Evolutionary conservation across 73 alveolate species (phyloP).

Genomic region (Effrenium voratum): DNA sequence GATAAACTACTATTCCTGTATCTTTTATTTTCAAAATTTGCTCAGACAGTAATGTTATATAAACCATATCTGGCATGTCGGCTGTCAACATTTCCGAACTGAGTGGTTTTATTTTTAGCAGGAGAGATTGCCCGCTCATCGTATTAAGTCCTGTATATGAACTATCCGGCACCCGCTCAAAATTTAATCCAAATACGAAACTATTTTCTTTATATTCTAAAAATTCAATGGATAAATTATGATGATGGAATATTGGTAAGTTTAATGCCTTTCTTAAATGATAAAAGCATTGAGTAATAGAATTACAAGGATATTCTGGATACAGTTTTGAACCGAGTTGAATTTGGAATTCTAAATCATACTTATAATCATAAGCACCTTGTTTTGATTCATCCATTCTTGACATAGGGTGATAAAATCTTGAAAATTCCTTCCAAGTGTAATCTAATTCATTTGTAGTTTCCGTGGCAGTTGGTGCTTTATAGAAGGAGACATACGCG

Average conservation of each 20-base stretch:
- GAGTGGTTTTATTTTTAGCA: background rate
- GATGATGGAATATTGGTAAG: background rate
- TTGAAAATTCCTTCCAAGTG: background rate
- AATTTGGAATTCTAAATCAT: conserved; percentile 7
- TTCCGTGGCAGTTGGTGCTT: background rate
- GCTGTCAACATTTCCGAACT: background rate
- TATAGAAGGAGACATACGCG: background rate
- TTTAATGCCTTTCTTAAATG: background rate
- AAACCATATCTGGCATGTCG: background rate
- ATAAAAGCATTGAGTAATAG: background rate
- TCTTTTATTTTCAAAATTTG: background rate
- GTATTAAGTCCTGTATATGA: background rate
- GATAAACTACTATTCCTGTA: background rate
- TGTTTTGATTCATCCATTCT: background rate
- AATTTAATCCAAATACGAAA: background rate
- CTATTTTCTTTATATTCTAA: background rate
- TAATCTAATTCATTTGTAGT: background rate
- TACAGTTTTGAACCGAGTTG: background rate
- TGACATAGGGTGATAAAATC: background rate
- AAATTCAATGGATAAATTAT: background rate
- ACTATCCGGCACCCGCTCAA: background rate
- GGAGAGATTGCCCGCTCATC: background rate
- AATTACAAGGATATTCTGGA: background rate
- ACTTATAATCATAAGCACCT: background rate
- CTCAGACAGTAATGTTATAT: background rate